Conservation (phyloP, 225 moss, liverwort and hornwort genomes). For the Bryum argenteum region DNA sequence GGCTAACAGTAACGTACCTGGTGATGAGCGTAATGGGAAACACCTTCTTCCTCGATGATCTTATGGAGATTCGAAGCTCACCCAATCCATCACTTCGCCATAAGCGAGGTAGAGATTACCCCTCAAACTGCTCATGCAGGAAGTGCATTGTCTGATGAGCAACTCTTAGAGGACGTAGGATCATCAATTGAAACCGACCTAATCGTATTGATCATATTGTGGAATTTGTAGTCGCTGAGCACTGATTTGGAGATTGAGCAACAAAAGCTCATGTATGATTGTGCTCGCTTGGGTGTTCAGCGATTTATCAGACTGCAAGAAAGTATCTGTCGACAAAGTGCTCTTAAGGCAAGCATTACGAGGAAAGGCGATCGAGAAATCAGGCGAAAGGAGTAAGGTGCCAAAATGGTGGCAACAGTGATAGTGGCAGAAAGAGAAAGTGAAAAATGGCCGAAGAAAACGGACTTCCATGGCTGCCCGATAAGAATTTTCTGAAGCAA, state of each 20-base stretch:
- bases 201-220: background rate
- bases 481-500: background rate
- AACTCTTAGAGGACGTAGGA: background rate
- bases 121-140: background rate
- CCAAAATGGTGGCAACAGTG: background rate
- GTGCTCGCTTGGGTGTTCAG: background rate
- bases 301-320: slow-evolving; percentile 1
- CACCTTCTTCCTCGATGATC: background rate
- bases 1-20: background rate
- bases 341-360: background rate
- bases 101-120: too few relatives aligned
- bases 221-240: background rate
- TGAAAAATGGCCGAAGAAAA: slow-evolving; percentile 35
- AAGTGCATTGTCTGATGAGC: background rate
- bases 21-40: background rate
- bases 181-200: background rate
- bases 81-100: background rate
- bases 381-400: background rate
- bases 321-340: background rate
- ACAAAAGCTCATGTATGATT: too few relatives aligned
- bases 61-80: background rate
- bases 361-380: background rate
- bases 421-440: background rate
- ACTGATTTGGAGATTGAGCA: background rate
- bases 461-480: slow-evolving; percentile 22